Evolutionary conservation across 2,329 filamentous ascomycete genomes (phyloP), one percentile per base, ranked within the genome.

Genomic region (Aspergillus sp.): DNA sequence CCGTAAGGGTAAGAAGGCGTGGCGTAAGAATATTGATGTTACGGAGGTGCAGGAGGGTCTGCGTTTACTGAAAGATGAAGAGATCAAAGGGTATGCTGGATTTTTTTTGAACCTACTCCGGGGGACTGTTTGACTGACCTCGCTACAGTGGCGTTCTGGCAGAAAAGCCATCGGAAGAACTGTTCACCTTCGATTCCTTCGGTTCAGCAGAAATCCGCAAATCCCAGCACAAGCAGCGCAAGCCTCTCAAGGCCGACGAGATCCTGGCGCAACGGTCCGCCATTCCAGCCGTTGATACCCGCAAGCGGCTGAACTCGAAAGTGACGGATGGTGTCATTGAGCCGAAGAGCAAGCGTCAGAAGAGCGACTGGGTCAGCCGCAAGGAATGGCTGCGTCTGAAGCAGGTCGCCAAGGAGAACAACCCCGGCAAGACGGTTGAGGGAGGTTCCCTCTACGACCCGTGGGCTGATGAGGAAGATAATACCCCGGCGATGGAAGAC

Each of bases 1-100:
- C 4, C 83, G 94, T 69, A 99, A 99, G 72, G 94, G 95, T 64
- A 97, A 97, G 76, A 97, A 96, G 78, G 93, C 94, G 29, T 99
- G 94, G 94, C 84, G 94, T 68, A 99, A 97, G 74, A 96, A 99
- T 76, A 91, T 99, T 72, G 91, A 99, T 74, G 84, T 97, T 57
- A 88, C 89, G 23, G 87, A 96, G 57, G 84, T 99, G 21, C 83
- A 93, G 64, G 77, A 88, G 49, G 94, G 94, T 55, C 83, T 99
- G 31, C 87, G 91, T 58, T 82, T 88, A 66, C 78, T 95, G 60
- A 91, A 94, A 65, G 88, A 95, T 54, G 89, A 97, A 77, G 88
- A 97, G 56, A 94, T 96, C 61, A 83, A 87, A 78, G 94, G 94
- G 91, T 93, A 79, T 19, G 40, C 5, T 21, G 19, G 11, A 42